phyloP scores from a whole-genome alignment of 2,329 filamentous ascomycete species.

The Exserohilum turcica region DNA sequence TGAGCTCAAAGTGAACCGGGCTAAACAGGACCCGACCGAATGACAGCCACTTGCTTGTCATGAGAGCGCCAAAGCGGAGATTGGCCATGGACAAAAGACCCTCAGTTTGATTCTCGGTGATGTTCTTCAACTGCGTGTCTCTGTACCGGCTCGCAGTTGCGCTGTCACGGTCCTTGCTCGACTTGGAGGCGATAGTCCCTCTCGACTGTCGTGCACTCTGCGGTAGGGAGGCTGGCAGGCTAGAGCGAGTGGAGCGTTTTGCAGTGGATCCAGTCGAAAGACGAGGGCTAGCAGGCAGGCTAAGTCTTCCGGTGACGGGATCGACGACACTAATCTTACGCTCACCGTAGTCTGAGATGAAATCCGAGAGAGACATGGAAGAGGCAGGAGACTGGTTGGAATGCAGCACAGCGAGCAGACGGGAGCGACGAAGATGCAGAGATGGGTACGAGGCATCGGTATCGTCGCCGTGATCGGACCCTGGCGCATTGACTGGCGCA shows the following conservation, averaged over 20 bases:
- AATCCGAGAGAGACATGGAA: constrained; percentile 60
- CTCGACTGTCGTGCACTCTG: constrained; percentile 41
- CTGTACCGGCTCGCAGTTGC: constrained; percentile 49
- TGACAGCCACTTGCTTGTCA: constrained; percentile 85
- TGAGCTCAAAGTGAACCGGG: constrained; percentile 73
- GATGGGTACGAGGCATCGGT: constrained; percentile 35
- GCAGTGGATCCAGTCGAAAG: constrained; percentile 37
- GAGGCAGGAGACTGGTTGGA: constrained; percentile 57
- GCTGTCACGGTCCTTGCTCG: constrained; percentile 44
- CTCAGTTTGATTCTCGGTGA: constrained; percentile 46
- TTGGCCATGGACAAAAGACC: constrained; percentile 66
- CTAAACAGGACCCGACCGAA: constrained; percentile 85
- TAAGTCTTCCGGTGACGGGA: constrained; percentile 46
- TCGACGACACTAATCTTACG: constrained; percentile 46
- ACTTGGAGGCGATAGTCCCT: constrained; percentile 35
- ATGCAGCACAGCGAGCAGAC: constrained; percentile 57
- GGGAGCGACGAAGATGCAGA: constrained; percentile 56
- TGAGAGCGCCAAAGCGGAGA: constrained; percentile 78
- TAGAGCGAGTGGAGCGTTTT: constrained; percentile 43
- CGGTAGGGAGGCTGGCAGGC: constrained; percentile 39
- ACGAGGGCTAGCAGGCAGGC: constrained; percentile 41
- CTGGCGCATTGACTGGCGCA: constrained; percentile 22
- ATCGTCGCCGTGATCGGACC: constrained; percentile 39
- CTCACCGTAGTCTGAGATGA: constrained; percentile 58
- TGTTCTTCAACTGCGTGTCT: constrained; percentile 62